Evolutionary conservation across 2,329 filamentous ascomycete species (phyloP), one percentile per base, ranked within the genome.

Genomic region (Aspergillus sp.): DNA sequence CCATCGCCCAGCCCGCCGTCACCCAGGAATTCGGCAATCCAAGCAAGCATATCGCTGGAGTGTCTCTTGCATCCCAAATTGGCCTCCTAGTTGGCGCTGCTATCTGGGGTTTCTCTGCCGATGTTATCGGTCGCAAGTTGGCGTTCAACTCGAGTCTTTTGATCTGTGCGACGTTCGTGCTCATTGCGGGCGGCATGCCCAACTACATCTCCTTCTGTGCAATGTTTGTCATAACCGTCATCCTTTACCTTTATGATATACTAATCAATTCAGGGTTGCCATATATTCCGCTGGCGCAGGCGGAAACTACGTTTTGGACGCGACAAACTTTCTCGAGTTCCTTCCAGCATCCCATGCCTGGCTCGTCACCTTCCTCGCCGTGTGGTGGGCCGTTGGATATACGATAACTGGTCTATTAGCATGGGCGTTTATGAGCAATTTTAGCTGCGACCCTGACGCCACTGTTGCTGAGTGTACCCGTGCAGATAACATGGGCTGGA

Each of bases 111-210:
- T 82, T 91, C 56, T 87, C 87, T 3, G 88, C 89, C 19, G 90
- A 95, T 70, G 80, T 91, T 3, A 79, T 93, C 58, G 91, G 91
- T 45, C 87, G 91, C 44, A 87, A 89, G 54, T 80, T 90, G 9
- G 90, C 90, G 43, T 95, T 95, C 79, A 93, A 93, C 75, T 77
- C 81, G 64, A 93, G 90, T 0, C 81, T 95, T 4, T 82, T 90
- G 63, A 83, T 95, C 60, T 88, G 89, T 58, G 85, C 86, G 63
- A 75, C 88, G 21, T 93, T 93, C 67, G 91, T 90, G 50, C 83
- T 91, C 46, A 81, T 85, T 49, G 82, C 87, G 21, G 89, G 88
- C n/a, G 89, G 84, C 57, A 85, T 84, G 1, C 79, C 85, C 9
- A 89, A 76, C 64, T 95, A 89, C 88, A 80, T 84, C 55, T 70